phyloP scores from a whole-genome alignment of 129 eudicot species.

The Rutidosis leptorrhynchoides region DNA sequence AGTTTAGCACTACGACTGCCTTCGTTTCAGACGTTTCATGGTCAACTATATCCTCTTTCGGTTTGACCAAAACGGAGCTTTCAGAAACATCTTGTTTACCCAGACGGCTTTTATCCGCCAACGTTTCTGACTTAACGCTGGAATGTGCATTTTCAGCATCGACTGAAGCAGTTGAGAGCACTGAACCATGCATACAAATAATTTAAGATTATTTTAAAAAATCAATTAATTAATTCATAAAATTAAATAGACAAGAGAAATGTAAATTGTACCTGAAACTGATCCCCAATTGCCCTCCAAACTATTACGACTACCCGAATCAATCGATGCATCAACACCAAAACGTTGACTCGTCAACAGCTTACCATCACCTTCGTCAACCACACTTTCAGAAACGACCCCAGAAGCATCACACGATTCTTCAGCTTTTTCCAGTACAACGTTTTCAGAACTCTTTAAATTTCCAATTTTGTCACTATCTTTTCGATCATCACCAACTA shows the following conservation, averaged over 20 bases:
- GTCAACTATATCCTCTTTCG: slow-evolving; percentile 24
- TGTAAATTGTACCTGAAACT: slow-evolving; percentile 51
- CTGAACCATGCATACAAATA: slow-evolving; percentile 40
- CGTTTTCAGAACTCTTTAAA: slow-evolving; percentile 18
- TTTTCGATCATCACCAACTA: slow-evolving; percentile 33
- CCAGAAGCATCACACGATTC: slow-evolving; percentile 17
- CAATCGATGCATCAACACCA: slow-evolving; percentile 30
- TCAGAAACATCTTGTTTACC: slow-evolving; percentile 39
- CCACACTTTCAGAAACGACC: slow-evolving; percentile 22
- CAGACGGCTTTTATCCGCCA: slow-evolving; percentile 28
- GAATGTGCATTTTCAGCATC: slow-evolving; percentile 35
- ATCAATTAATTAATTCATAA: no score
- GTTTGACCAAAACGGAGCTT: slow-evolving; percentile 50
- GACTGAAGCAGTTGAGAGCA: slow-evolving; percentile 38
- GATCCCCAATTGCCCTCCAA: slow-evolving; percentile 77
- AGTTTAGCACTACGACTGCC: slow-evolving; percentile 26
- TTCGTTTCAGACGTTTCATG: slow-evolving; percentile 33
- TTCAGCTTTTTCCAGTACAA: slow-evolving; percentile 13
- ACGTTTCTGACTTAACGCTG: slow-evolving; percentile 24
- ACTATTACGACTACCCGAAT: slow-evolving; percentile 51
- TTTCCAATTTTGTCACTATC: slow-evolving; percentile 16
- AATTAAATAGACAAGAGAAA: neutral
- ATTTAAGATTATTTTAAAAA: no score
- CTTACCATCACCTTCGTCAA: slow-evolving; percentile 41
- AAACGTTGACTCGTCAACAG: slow-evolving; percentile 20